Conservation (phyloP, 1,139 yeast genomes). For the Yamadazyma mexicana region DNA sequence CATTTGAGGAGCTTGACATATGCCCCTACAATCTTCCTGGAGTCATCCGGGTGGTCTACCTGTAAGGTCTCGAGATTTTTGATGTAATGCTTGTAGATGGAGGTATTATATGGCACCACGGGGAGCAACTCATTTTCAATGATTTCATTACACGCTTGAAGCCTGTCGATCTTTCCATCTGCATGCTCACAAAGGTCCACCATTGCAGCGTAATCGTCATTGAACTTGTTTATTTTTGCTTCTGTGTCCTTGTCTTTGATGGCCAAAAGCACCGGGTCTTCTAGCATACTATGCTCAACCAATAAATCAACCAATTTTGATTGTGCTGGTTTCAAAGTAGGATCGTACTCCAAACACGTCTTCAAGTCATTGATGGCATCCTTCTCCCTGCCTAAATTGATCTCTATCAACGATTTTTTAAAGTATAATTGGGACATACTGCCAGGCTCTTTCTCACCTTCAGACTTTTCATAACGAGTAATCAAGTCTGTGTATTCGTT, state of each 20-base stretch:
- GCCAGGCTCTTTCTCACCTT: conserved; percentile 1
- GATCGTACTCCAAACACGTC: conserved; percentile 40
- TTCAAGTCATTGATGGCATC: conserved; percentile 50
- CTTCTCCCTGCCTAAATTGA: conserved; percentile 46
- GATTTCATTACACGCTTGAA: conserved; percentile 17
- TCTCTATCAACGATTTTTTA: conserved; percentile 55
- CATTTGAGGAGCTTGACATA: conserved; percentile 27
- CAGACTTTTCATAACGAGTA: conserved; percentile 6
- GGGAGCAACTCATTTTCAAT: conserved; percentile 24
- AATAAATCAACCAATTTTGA: conserved; percentile 43
- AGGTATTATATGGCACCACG: conserved; percentile 23
- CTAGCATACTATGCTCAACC: conserved; percentile 46
- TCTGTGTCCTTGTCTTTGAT: conserved; percentile 16
- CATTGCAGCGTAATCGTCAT: conserved; percentile 20
- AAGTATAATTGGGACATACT: conserved; percentile 42
- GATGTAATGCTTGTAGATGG: conserved; percentile 19
- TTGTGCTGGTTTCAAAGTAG: conserved; percentile 43
- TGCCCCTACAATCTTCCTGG: conserved; percentile 24
- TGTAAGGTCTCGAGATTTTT: conserved; percentile 19
- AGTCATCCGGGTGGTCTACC: conserved; percentile 8
- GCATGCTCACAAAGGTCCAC: conserved; percentile 14
- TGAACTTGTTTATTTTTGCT: conserved; percentile 19
- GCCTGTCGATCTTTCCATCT: neutral
- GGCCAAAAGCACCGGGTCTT: conserved; percentile 17
- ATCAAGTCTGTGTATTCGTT: conserved; percentile 13